Evolutionary conservation across 2,329 filamentous ascomycete genomes (phyloP).

Genomic region (Alternaria atra): DNA sequence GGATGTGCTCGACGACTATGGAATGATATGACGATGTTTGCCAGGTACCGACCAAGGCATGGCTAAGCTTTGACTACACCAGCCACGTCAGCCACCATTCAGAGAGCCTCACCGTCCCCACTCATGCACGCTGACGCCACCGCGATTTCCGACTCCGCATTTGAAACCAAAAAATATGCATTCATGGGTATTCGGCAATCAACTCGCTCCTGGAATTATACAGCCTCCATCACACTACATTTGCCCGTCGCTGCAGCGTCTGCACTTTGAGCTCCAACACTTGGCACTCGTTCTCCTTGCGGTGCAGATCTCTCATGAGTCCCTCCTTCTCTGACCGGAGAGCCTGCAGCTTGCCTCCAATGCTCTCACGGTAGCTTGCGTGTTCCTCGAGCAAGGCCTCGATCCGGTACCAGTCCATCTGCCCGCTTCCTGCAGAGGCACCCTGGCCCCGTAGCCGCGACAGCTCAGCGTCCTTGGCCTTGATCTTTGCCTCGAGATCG

Average conservation of each 20-base stretch:
- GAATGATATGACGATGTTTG: slow-evolving; percentile 26
- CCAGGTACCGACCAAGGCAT: slow-evolving; percentile 23
- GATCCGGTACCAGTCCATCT: slow-evolving; percentile 45
- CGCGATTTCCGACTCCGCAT: background rate
- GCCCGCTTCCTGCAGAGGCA: slow-evolving; percentile 10
- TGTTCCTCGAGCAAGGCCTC: slow-evolving; percentile 54
- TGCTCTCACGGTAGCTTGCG: slow-evolving; percentile 49
- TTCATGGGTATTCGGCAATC: slow-evolving; percentile 1
- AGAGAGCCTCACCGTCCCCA: background rate
- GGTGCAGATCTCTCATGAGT: slow-evolving; percentile 50
- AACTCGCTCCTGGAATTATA: background rate
- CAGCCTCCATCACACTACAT: slow-evolving; percentile 15
- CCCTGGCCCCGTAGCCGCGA: slow-evolving; percentile 24
- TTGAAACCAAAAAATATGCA: background rate
- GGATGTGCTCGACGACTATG: slow-evolving; percentile 1
- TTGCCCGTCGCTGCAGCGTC: slow-evolving; percentile 39
- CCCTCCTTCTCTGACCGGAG: slow-evolving; percentile 53
- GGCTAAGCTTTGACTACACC: slow-evolving; percentile 17
- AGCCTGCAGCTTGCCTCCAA: slow-evolving; percentile 49
- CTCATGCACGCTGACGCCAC: background rate
- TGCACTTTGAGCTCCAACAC: slow-evolving; percentile 49
- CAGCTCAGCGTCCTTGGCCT: slow-evolving; percentile 43
- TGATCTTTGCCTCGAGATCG: slow-evolving; percentile 41
- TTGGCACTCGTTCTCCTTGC: slow-evolving; percentile 52
- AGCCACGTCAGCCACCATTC: slow-evolving; percentile 15